These are phyloP conservation scores for Cyclotella sp. DNA, from an alignment of 108 stramenopile genomes.

Conservation along the genomic window DNA sequence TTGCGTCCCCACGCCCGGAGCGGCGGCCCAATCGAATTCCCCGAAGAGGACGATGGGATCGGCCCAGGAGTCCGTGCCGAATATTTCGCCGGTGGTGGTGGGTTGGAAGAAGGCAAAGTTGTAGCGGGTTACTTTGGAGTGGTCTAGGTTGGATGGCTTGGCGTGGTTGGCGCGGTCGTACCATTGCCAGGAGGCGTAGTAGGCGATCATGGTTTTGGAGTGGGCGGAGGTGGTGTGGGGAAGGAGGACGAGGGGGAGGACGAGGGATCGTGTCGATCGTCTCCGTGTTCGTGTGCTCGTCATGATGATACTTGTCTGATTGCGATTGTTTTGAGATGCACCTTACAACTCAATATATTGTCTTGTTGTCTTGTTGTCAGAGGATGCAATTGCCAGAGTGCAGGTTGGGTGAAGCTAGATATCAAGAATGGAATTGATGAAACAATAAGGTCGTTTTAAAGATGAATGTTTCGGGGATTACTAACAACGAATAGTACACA, in stretches of 20 bases:
- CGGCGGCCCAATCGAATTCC: constrained; percentile 8
- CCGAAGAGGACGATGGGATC: constrained; percentile 40
- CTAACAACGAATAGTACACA: too few relatives aligned
- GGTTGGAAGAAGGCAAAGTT: constrained; percentile 60
- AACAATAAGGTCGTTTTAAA: too few relatives aligned
- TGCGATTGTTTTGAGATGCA: too few relatives aligned
- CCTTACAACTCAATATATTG: too few relatives aligned
- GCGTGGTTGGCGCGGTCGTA: constrained; percentile 46
- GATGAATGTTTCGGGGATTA: too few relatives aligned
- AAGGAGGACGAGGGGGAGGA: neutral
- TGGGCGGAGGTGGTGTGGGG: neutral
- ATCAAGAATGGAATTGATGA: too few relatives aligned
- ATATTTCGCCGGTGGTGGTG: constrained; percentile 21
- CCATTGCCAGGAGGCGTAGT: constrained; percentile 53
- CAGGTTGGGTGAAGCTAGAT: too few relatives aligned
- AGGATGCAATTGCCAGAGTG: too few relatives aligned
- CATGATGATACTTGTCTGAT: neutral
- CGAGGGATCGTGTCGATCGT: neutral
- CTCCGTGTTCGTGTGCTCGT: neutral
- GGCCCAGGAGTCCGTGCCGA: constrained; percentile 48
- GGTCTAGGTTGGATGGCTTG: constrained; percentile 45
- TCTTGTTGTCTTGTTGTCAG: too few relatives aligned
- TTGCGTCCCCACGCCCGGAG: neutral
- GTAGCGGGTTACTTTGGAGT: constrained; percentile 39
- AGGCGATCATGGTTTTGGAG: constrained; percentile 40